These are phyloP conservation scores for Citrus inodora DNA, from an alignment of 345 rosid genomes.

Conservation along the genomic window DNA sequence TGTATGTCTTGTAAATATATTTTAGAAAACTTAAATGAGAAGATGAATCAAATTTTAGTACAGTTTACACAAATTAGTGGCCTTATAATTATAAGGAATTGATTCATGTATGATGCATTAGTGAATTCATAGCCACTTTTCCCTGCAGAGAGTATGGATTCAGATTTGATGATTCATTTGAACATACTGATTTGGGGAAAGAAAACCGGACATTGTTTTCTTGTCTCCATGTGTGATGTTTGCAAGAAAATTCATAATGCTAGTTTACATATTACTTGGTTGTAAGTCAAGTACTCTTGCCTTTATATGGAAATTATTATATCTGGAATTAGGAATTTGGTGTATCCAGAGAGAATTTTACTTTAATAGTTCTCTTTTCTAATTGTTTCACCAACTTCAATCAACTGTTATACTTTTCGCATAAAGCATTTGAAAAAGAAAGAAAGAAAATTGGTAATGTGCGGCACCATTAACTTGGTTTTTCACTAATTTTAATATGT, in stretches of 20 bases:
- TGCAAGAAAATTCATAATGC: neutral
- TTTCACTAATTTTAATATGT: neutral
- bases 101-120: neutral
- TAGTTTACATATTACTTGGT: neutral
- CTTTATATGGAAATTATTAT: neutral
- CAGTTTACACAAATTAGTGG: neutral
- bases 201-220: neutral
- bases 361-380: too few species aligned
- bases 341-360: neutral
- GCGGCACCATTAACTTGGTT: neutral
- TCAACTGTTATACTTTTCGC: too few species aligned
- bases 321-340: neutral
- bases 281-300: neutral
- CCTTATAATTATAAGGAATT: neutral
- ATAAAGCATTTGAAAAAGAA: neutral
- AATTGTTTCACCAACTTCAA: too few species aligned
- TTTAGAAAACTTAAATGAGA: neutral
- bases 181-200: neutral
- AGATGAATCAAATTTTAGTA: neutral
- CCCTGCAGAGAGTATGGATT: too few species aligned
- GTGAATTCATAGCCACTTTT: neutral
- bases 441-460: neutral
- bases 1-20: neutral
- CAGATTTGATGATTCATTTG: neutral
- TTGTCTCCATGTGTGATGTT: neutral